phyloP scores from a whole-genome alignment of 2,329 filamentous ascomycete species.

The Ophiostoma himal-ulmi region DNA sequence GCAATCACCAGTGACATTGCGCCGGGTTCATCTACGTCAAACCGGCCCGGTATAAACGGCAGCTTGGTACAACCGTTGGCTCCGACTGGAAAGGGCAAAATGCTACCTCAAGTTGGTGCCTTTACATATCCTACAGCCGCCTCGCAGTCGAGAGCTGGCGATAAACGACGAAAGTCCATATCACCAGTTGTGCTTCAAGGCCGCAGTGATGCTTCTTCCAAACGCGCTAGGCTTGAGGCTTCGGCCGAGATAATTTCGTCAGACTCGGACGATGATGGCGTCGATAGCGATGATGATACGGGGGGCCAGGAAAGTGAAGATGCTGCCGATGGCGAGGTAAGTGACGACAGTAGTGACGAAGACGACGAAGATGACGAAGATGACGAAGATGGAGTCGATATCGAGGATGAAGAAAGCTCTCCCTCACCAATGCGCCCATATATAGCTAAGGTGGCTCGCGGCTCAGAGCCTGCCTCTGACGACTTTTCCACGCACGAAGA shows the following conservation, averaged over 20 bases:
- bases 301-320: neutral
- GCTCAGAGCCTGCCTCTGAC: neutral
- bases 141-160: neutral
- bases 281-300: neutral
- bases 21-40: neutral
- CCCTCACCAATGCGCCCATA: neutral
- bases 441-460: neutral
- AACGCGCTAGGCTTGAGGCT: neutral
- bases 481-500: neutral
- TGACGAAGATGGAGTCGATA: neutral
- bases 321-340: neutral
- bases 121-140: neutral
- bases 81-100: neutral
- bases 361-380: neutral
- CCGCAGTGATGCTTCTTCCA: neutral
- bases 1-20: constrained; percentile 5
- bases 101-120: neutral
- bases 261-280: neutral
- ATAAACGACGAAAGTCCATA: neutral
- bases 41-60: neutral
- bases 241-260: neutral
- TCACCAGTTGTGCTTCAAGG: neutral
- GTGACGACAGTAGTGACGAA: constrained; percentile 5
- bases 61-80: neutral
- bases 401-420: neutral